A percentile compares a stretch with the other conserved stretches of the same genome.
phyloP scores from a whole-genome alignment of 1,284 basidiomycete genomes.

The Microbotryum silenes-acaulis region DNA sequence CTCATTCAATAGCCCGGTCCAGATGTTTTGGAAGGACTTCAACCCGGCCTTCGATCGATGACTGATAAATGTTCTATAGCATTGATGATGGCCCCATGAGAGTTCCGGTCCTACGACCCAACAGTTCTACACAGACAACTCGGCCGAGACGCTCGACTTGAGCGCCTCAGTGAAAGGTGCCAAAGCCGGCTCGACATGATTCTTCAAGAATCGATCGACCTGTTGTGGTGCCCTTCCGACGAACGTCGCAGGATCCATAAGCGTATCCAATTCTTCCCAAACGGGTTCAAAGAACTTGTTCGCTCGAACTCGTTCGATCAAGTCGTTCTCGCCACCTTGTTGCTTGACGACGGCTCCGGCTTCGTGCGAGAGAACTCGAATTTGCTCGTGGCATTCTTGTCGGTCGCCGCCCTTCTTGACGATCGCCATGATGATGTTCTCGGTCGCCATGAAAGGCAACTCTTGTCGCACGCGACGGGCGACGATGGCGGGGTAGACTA shows the following conservation, averaged over 20 bases:
- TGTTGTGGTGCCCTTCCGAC: conserved; percentile 87
- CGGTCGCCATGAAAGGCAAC: conserved; percentile 82
- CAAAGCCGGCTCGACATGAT: conserved; percentile 86
- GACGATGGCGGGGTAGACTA: conserved; percentile 96
- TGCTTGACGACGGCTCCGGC: conserved; percentile 92
- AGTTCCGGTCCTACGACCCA: no score
- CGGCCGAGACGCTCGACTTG: conserved; percentile 52
- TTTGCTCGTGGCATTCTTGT: conserved; percentile 94
- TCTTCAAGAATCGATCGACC: conserved; percentile 76
- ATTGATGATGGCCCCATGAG: no score
- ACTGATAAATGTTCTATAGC: no score
- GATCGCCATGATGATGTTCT: conserved; percentile 97
- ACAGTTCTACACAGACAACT: conserved; percentile 45
- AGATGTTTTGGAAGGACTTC: no score
- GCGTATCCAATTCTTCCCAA: conserved; percentile 45
- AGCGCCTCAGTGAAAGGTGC: conserved; percentile 56
- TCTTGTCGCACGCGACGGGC: conserved; percentile 84
- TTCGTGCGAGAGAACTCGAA: conserved; percentile 92
- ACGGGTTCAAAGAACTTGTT: conserved; percentile 59
- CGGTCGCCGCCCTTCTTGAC: conserved; percentile 90
- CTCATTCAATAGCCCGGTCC: no score
- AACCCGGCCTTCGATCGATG: no score
- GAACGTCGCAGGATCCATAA: conserved; percentile 73
- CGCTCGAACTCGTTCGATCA: conserved; percentile 74
- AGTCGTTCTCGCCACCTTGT: conserved; percentile 88